Base-by-base conservation (phyloP, 495 filamentous ascomycete genomes). In the Hypomontagnella submonticulosa region DNA sequence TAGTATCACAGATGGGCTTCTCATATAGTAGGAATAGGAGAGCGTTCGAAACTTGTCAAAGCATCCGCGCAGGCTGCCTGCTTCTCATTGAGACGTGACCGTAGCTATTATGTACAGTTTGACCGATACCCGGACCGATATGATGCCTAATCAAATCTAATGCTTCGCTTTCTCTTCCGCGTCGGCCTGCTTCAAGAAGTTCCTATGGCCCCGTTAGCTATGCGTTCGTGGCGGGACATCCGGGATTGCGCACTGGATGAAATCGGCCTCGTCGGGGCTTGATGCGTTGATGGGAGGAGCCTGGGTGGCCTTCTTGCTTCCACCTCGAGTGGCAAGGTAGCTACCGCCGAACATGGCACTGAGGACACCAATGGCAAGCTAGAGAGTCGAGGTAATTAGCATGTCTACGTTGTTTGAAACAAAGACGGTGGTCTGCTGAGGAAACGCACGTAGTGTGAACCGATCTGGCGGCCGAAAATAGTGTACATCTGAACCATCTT, bases 251-350 rank as follows among this genome's bases (percentile, higher is more conserved):
- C 87, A 98, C 94, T 96, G 92, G 84, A 99, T 95, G 81, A 97
- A 99, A 70, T 89, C 88, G 83, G 96, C 93, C 85, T 99, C 94
- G 74, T 97, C 94, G 74, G 92, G 89, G 81, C 88, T 93, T 59
- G 82, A 80, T 42, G 94, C 93, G 77, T 93, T 89, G 83, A 97
- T 92, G 23, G 92, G 90, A 57, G 94, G 94, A 59, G 85, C 84
- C 72, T 75, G 77, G 13, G 70, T 69, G 52, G 84, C 67, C 77
- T 87, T 78, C 79, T 88, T 87, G 77, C 85, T 85, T 70, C 84
- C 79, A 67, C 92, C 90, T 56, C 88, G 73, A 67, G 82, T 72
- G 30, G 84, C 77, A 53, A 84, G 66, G 48, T 77, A 87, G 61
- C 75, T 72, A 58, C 84, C 83, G 69, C 80, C 85, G 73, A 89